phyloP scores from a whole-genome alignment of 176 grass and related monocot species.

The Pharus latifolius region DNA sequence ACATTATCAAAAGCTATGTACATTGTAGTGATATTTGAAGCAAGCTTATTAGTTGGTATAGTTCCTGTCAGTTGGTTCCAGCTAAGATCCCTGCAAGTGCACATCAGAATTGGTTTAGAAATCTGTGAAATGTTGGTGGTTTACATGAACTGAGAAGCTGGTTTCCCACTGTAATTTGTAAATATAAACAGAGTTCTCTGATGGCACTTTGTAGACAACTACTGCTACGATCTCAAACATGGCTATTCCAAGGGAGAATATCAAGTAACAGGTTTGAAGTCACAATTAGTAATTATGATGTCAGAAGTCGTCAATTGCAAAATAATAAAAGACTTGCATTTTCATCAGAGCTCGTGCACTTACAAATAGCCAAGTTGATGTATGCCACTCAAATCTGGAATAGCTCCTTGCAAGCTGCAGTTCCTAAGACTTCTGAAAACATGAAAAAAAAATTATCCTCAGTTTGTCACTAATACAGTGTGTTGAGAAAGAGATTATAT shows the following conservation, averaged over 20 bases:
- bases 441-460: constrained; percentile 30
- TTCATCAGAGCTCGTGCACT: constrained; percentile 25
- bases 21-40: constrained; percentile 84
- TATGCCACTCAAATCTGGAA: constrained; percentile 77
- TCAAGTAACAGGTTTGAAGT: neutral
- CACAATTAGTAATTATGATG: neutral
- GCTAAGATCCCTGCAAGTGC: constrained; percentile 86
- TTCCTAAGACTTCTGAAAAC: constrained; percentile 86
- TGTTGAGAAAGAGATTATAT: too few species aligned
- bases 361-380: constrained; percentile 76
- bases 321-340: neutral
- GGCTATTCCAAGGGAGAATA: neutral
- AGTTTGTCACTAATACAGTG: neutral
- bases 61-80: constrained; percentile 73
- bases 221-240: neutral
- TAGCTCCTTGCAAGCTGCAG: constrained; percentile 75
- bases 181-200: neutral
- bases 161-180: neutral
- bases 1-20: constrained; percentile 27
- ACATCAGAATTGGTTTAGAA: constrained; percentile 5
- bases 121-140: neutral
- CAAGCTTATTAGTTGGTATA: constrained; percentile 69
- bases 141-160: neutral
- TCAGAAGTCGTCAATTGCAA: neutral
- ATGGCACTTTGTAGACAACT: neutral